Base-by-base conservation (phyloP, 148 eudicot genomes). In the Rhododendron molle region DNA sequence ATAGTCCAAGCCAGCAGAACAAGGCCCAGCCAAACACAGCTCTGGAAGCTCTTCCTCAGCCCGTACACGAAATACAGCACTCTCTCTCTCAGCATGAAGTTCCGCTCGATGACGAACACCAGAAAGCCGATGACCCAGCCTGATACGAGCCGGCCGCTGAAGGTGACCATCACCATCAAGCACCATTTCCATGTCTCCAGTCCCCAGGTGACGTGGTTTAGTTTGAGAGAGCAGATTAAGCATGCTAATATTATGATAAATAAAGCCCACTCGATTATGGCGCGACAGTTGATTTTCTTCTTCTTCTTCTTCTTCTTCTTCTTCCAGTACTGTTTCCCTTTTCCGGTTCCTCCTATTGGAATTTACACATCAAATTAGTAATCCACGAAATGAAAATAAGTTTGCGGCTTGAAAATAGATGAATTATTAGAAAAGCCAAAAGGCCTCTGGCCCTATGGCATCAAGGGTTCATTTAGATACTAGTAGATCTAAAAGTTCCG, bases 61-160 rank as follows among this genome's bases (percentile, higher is more conserved):
- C 97, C 95, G 80, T 93, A 93, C 20, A 92, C 95, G 46, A 93
- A 94, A 79, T 94, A 94, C 67, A 93, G 80, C 13, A 94, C 95
- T 54, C 88, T 93, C 83, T 94, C 94, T n/a, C 95, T 85, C 0
- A 94, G 87, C 89, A 93, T 88, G 88, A 90, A 94, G 87, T 91
- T 94, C n/a, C 94, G 76, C 82, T 94, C 97, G 26, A 93, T 89
- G 49, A 88, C 3, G 67, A 91, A 91, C 54, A 90, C 94, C 58
- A 88, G 15, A 43, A 94, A 38, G 0, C 85, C 43, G 88, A 94
- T 88, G 7, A 93, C 80, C 94, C 95, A 94, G 0, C 89, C 90
- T 0, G 95, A 92, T 4, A 93, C 89, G 3, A 94, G 90, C 12
- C 96, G 88, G 32, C 96, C 96, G 23, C 95, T 90, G 76, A 94